phyloP scores from a whole-genome alignment of 768 basidiomycete genomes.

The Atractiella rhizophila region DNA sequence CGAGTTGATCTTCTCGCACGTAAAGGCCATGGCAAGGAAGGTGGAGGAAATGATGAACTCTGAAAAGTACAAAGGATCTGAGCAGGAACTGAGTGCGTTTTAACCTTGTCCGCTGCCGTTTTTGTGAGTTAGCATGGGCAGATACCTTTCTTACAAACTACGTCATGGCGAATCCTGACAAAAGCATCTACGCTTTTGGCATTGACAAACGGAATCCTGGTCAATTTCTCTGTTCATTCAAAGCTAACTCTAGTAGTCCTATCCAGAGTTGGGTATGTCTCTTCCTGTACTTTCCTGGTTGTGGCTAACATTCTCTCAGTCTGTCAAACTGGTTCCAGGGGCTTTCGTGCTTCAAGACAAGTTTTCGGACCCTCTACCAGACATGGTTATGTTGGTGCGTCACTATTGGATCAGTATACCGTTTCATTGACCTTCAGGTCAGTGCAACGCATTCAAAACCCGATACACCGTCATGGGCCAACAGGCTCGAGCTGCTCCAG shows the following conservation, averaged over 20 bases:
- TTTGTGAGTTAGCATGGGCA: background rate
- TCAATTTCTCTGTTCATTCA: conserved; percentile 76
- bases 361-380: conserved; percentile 4
- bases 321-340: conserved; percentile 21
- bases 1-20: conserved; percentile 86
- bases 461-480: too few relatives aligned
- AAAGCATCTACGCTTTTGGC: conserved; percentile 82
- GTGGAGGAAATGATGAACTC: conserved; percentile 85
- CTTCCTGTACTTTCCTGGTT: background rate
- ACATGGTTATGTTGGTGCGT: background rate
- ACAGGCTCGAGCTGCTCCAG: too few relatives aligned
- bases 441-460: conserved; percentile 10
- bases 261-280: conserved; percentile 70
- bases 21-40: conserved; percentile 73
- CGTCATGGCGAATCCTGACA: conserved; percentile 72
- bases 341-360: conserved; percentile 11
- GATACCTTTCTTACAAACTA: conserved; percentile 43
- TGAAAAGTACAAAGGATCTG: conserved; percentile 74
- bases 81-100: conserved; percentile 71
- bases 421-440: background rate
- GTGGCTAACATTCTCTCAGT: conserved; percentile 9
- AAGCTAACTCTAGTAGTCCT: conserved; percentile 66
- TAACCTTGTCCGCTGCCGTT: background rate
- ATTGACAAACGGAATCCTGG: conserved; percentile 62
- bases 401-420: background rate